Evolutionary conservation across 1,284 basidiomycete genomes (phyloP).

Genomic region (Thecaphora thlaspeos): DNA sequence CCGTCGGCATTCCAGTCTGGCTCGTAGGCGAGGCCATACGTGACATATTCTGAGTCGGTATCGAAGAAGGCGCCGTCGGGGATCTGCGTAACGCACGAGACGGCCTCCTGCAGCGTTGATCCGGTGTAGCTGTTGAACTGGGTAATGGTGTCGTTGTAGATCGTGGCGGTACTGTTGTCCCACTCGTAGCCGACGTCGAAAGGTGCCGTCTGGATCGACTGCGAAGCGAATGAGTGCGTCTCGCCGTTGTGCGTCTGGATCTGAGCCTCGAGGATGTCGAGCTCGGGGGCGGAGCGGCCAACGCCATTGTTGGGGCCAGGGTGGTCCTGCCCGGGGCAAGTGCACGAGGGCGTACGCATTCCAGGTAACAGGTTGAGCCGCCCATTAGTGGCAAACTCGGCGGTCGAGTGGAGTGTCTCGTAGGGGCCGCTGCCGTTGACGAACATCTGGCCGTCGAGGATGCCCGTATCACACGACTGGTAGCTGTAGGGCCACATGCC

Average conservation of each 20-base stretch:
- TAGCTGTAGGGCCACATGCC: conserved; percentile 59
- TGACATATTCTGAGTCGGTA: conserved; percentile 24
- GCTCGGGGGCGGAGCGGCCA: conserved; percentile 54
- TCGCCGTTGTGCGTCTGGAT: conserved; percentile 61
- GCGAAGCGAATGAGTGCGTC: conserved; percentile 42
- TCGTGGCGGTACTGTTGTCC: conserved; percentile 22
- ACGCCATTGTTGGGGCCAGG: conserved; percentile 50
- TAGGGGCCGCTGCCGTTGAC: conserved; percentile 40
- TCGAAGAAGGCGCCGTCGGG: conserved; percentile 45
- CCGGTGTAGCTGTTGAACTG: conserved; percentile 53
- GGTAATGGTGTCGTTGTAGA: conserved; percentile 38
- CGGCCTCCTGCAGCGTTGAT: conserved; percentile 54
- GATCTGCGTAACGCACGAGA: conserved; percentile 46
- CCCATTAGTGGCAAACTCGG: conserved; percentile 44
- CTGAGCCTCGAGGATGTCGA: conserved; percentile 60
- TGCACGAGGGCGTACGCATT: conserved; percentile 52
- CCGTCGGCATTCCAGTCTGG: conserved; percentile 50
- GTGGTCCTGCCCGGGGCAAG: conserved; percentile 48
- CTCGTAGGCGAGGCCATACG: conserved; percentile 54
- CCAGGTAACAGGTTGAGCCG: conserved; percentile 44
- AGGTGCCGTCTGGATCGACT: conserved; percentile 56
- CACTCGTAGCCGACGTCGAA: conserved; percentile 52
- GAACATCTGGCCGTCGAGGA: conserved; percentile 47
- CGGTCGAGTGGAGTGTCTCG: conserved; percentile 22
- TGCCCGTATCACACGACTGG: conserved; percentile 55